Percentiles rank a stretch among this genome's conserved stretches.
Evolutionary conservation across 306 rosid species (phyloP).

Genomic region (Quercus engelmannii): DNA sequence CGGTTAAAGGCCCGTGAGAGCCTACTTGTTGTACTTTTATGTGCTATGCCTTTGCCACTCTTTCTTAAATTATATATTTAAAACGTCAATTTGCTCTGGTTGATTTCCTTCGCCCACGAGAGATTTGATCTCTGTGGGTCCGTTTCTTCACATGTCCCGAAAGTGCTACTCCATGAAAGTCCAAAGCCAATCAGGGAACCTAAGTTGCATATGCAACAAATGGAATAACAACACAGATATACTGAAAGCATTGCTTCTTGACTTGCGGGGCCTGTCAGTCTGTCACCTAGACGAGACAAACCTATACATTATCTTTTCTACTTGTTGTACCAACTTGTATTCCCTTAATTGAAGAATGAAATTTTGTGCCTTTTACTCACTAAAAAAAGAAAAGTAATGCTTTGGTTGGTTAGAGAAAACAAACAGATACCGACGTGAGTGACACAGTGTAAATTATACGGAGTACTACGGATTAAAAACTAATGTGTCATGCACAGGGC

Average conservation of each 20-base stretch:
- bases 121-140: constrained; percentile 1
- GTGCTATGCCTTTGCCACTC: neutral
- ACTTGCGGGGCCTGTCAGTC: constrained; percentile 33
- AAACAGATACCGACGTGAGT: no score
- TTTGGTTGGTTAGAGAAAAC: neutral
- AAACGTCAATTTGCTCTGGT: neutral
- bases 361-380: neutral
- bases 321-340: constrained; percentile 12
- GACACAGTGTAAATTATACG: no score
- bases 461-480: no score
- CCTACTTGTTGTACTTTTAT: neutral
- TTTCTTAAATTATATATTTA: neutral
- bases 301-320: constrained; percentile 12
- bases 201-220: constrained; percentile 18
- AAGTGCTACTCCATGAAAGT: constrained; percentile 20
- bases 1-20: neutral
- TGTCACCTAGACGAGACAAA: constrained; percentile 30
- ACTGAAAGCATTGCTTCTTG: constrained; percentile 27
- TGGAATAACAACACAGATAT: constrained; percentile 8
- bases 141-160: constrained; percentile 48
- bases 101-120: neutral
- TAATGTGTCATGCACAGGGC: no score
- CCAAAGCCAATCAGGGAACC: constrained; percentile 24
- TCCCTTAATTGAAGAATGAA: neutral
- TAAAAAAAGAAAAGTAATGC: neutral